Base-by-base conservation (phyloP, 768 basidiomycete species). In the Tephrocybe sp. region DNA sequence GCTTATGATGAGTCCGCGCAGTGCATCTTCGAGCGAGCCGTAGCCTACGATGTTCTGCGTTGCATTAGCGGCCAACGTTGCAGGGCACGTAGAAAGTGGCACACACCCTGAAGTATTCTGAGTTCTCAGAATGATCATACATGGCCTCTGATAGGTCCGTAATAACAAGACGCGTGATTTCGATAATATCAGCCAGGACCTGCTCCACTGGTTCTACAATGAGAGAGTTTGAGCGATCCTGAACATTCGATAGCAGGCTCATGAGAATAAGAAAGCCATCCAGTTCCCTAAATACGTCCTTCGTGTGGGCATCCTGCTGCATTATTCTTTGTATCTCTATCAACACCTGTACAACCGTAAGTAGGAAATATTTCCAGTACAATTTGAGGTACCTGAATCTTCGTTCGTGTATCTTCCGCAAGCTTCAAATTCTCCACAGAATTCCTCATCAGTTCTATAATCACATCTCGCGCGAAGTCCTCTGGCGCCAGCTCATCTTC, bases 181-280 rank as follows among this genome's bases (percentile, higher is more conserved):
- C 80, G 15, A 79, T 64, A 2, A 71, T 67, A 50, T 74, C 69
- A 22, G 57, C 55, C 30, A 71, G 56, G 21, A 65, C 58, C 47
- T 67, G 64, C 30, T 72, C 71, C 51, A 73, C 71, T 4, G 69
- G 68, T 39, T 70, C 71, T 3, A 66, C 61, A 1, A 71, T 63
- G 2, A 67, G 58, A 8, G 53, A 60, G 16, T 64, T 56, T 25
- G 64, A 55, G 27, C 63, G 57, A 21, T 70, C 68, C 45, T 75
- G 64, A 0, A 86, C 65, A 0, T 79, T 80, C 1, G 88, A 86
- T 3, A 93, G 70, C 24, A 86, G 75, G 57, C 80, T 87, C 68
- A 91, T 82, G 25, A 91, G 69, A 9, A 82, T 77, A 16, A 91
- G 70, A 61, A 91, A 91, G 1, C 91, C 91, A 53, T 92, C 91